These are phyloP conservation scores for Passiflora organensis DNA, from an alignment of 345 rosid genomes.

Conservation along the genomic window DNA sequence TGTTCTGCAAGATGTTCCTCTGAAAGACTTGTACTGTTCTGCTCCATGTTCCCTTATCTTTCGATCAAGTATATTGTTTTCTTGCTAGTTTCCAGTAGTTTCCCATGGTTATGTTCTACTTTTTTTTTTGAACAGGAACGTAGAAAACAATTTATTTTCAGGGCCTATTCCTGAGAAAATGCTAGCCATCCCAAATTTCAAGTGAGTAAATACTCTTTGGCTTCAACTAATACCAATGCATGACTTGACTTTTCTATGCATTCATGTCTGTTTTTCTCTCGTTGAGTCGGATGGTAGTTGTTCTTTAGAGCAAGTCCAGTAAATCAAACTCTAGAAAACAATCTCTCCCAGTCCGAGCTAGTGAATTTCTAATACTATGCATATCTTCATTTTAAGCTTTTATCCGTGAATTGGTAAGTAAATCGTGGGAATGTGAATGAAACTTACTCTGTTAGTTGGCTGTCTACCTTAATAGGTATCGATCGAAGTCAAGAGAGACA, in stretches of 20 bases:
- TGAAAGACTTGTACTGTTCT: slow-evolving; percentile 69
- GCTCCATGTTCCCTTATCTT: slow-evolving; percentile 18
- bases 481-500: too few species aligned
- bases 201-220: slow-evolving; percentile 28
- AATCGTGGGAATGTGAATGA: too few species aligned
- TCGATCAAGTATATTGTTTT: not conserved
- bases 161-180: slow-evolving; percentile 87
- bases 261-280: not conserved
- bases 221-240: not conserved
- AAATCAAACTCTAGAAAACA: too few species aligned
- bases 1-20: slow-evolving; percentile 78
- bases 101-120: slow-evolving; percentile 9
- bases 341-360: too few species aligned
- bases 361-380: too few species aligned
- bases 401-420: too few species aligned
- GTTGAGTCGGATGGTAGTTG: slow-evolving; percentile 1
- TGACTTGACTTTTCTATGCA: too few species aligned
- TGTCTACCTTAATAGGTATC: too few species aligned
- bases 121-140: slow-evolving; percentile 48
- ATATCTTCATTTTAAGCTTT: too few species aligned
- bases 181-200: slow-evolving; percentile 61
- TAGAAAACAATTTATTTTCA: slow-evolving; percentile 78
- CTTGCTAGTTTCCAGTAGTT: not conserved
- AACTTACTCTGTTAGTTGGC: too few species aligned
- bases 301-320: too few species aligned